These are phyloP conservation scores for Luffa aegyptiaca DNA, from an alignment of 306 rosid species.

Conservation along the genomic window DNA sequence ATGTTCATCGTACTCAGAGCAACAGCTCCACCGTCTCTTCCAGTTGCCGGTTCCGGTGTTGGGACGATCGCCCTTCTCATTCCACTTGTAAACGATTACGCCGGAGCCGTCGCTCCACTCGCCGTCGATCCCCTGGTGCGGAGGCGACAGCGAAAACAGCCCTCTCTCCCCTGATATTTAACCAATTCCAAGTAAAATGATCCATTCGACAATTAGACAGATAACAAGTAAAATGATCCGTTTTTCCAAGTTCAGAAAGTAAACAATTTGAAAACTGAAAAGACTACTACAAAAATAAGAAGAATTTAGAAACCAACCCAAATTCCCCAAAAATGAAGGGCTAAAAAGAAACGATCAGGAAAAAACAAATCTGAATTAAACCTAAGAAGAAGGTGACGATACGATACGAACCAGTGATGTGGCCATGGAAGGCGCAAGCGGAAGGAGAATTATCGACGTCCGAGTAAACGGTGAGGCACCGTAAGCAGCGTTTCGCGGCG, in stretches of 20 bases:
- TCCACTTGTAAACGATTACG: conserved; percentile 72
- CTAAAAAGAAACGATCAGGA: too few species aligned
- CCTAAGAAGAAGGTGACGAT: too few species aligned
- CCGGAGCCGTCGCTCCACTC: conserved; percentile 75
- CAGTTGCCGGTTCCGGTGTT: conserved; percentile 58
- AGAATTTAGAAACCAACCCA: too few species aligned
- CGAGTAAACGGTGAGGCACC: conserved; percentile 55
- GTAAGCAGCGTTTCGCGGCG: conserved; percentile 41
- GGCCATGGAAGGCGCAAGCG: conserved; percentile 86
- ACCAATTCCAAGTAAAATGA: too few species aligned
- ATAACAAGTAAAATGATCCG: too few species aligned
- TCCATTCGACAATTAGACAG: too few species aligned
- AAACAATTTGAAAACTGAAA: too few species aligned
- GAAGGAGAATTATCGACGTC: conserved; percentile 41
- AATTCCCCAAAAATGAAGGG: too few species aligned
- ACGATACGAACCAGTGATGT: conserved; percentile 39
- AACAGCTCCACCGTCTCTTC: conserved; percentile 75
- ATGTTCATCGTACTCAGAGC: conserved; percentile 54
- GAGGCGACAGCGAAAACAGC: conserved; percentile 49
- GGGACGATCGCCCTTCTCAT: conserved; percentile 49
- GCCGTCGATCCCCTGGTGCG: conserved; percentile 88
- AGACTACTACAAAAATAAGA: too few species aligned
- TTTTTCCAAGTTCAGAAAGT: too few species aligned
- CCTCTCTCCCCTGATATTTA: conserved; percentile 46
- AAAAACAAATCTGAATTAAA: neutral